Evolutionary conservation across 345 rosid genomes (phyloP), one percentile per base, ranked within the genome.

Genomic region (Eucalyptus tenuipes): DNA sequence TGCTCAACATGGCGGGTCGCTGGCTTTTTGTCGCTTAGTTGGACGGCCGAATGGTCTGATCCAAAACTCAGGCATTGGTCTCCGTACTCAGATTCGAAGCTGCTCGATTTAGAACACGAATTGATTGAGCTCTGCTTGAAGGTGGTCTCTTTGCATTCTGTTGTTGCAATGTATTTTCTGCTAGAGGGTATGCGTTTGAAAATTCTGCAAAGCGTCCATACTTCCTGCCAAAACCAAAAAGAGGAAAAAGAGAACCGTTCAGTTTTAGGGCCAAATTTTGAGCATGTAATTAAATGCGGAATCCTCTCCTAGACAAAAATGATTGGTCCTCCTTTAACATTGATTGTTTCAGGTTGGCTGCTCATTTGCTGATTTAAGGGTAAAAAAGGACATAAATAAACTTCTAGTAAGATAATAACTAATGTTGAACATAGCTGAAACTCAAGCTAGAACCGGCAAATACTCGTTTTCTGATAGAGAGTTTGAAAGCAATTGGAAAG

Each of bases 181-280:
- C 44, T 64, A 18, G 87, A 64, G 31, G 89, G 75, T 84, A 55
- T 59, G 85, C 90, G 86, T 84, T 75, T 87, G 89, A 89, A 87
- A 49, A 89, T 89, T 48, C 89, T 89, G 84, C 90, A 89, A 31
- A 89, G 87, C 10, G 90, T 89, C 90, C 90, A 89, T 27, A 89
- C 90, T 87, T 89, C 90, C 90, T 89, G 89, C 81, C 31, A 64
- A 61, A 89, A 16, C 55, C 45, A 12, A 68, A 25, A 81, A 10
- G 45, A 88, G 49, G n/a, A 79, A 33, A 27, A 2, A 25, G 4
- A 40, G 31, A 81, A 81, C 53, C 68, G 29, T 80, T 37, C 50
- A 44, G 66, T 47, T 29, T 14, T 3, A 27, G 25, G 8, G 53
- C 55, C 66, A 66, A 64, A 45, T 15, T 31, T 27, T 66, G 59